Percentiles rank a stretch among this genome's conserved stretches.
Evolutionary conservation across 1,284 basidiomycete species (phyloP).

Genomic region (Irpex sp.): DNA sequence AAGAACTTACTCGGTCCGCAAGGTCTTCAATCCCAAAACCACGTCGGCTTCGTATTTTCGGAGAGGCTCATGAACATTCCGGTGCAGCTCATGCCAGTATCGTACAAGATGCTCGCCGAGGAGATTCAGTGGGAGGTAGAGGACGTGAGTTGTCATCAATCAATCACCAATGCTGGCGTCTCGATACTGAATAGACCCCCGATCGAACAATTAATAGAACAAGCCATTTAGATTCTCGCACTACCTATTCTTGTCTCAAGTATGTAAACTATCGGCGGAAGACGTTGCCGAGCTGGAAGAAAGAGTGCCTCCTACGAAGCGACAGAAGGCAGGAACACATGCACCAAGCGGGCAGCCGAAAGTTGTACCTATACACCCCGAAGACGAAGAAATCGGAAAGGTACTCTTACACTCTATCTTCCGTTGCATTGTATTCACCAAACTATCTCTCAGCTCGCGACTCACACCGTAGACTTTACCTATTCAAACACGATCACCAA

Average conservation of each 20-base stretch:
- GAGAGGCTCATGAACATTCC: constrained; percentile 93
- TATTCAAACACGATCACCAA: constrained; percentile 63
- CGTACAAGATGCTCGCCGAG: constrained; percentile 83
- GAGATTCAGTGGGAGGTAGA: constrained; percentile 73
- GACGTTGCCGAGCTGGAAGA: constrained; percentile 48
- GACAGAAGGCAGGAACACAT: constrained; percentile 30
- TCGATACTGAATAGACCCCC: neutral
- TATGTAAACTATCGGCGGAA: constrained; percentile 61
- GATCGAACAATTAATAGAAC: constrained; percentile 37
- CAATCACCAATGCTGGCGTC: neutral
- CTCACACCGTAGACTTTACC: constrained; percentile 60
- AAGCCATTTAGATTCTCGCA: constrained; percentile 70
- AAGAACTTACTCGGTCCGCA: constrained; percentile 46
- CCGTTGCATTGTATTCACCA: neutral
- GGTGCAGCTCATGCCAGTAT: constrained; percentile 82
- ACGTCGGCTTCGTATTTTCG: constrained; percentile 80
- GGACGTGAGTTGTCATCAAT: constrained; percentile 42
- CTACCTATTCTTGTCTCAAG: constrained; percentile 71
- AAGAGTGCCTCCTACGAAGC: constrained; percentile 31
- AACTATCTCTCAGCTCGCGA: constrained; percentile 46
- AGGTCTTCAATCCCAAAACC: constrained; percentile 32
- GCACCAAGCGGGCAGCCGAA: constrained; percentile 20
- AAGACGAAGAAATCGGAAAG: constrained; percentile 75
- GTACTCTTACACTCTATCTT: constrained; percentile 34
- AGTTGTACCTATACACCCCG: constrained; percentile 79